Base-by-base conservation (phyloP, 2,329 filamentous ascomycete species). In the Lachnellula occidentalis region DNA sequence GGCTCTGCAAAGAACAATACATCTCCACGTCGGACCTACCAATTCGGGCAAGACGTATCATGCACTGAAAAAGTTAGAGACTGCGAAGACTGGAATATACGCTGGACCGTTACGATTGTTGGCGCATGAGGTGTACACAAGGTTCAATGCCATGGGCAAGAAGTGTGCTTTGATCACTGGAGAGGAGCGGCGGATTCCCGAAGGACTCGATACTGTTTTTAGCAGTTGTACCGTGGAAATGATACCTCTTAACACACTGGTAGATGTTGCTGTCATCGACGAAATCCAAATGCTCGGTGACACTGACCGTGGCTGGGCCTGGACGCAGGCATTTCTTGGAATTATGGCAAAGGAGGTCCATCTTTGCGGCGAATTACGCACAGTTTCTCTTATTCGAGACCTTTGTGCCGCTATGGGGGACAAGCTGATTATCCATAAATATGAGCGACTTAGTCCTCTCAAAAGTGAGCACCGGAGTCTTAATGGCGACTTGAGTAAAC, bases 11-110 rank as follows among this genome's bases (percentile, higher is more conserved):
- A 80, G 94, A 45, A 92, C 83, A 0, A 80, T 99, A 41, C 90
- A 97, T 73, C 76, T 99, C 19, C 94, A 99, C 65, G 91, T 99
- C 48, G 94, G 94, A 0, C 94, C 94, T 1, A 99, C 94, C 2
- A 99, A 99, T 71, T 97, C 94, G 0, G 94, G 94, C 54, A 99
- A 99, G 76, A 99, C 95, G 0, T 99, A 97, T 68, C 87, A 91
- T 68, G 95, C 94, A 0, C 74, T 99, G 59, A 86, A 95, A 72
- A 84, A 87, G 12, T 78, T 99, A 11, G 90, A 96, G 69, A 77
- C 82, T 48, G 86, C 87, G 2, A 78, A 85, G 31, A 79, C 77
- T 8, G 94, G 94, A 39, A 85, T 96, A 48, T 99, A 97, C 69
- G 90, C 92, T 3, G 94, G 95, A 0, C 94, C 94, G 0, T 74